Percentiles rank a stretch among this genome's conserved stretches.
Conservation (phyloP, 306 rosid species). For the Fagus sylvatica region DNA sequence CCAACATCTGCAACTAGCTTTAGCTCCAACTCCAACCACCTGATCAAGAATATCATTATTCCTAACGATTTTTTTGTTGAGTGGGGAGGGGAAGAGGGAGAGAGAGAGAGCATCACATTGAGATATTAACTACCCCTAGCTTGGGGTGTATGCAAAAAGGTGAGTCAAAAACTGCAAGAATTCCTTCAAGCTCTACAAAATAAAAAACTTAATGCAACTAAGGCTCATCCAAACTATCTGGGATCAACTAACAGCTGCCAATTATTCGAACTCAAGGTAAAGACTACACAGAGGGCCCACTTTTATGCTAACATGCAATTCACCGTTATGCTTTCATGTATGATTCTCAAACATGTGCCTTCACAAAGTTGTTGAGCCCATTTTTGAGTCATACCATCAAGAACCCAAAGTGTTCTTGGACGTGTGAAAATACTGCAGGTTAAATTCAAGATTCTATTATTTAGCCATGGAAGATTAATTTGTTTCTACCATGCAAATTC, state of each 20-base stretch:
- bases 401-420: neutral
- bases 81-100: too few species aligned
- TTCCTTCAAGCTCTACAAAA: neutral
- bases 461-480: neutral
- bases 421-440: neutral
- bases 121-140: neutral
- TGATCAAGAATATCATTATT: slow-evolving; percentile 43
- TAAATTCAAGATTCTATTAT: neutral
- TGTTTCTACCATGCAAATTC: too few species aligned
- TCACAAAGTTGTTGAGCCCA: neutral
- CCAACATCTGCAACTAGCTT: slow-evolving; percentile 99
- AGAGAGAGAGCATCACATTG: neutral
- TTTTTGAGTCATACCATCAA: neutral
- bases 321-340: neutral
- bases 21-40: slow-evolving; percentile 97
- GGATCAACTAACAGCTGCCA: neutral
- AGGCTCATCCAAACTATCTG: neutral
- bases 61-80: slow-evolving; percentile 9
- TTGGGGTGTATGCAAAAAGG: neutral
- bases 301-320: neutral
- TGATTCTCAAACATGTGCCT: neutral
- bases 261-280: neutral
- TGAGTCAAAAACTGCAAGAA: neutral
- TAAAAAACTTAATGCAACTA: neutral
- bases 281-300: neutral